Evolutionary conservation across 2,329 filamentous ascomycete genomes (phyloP).

Genomic region (Neofusicoccum parvum): DNA sequence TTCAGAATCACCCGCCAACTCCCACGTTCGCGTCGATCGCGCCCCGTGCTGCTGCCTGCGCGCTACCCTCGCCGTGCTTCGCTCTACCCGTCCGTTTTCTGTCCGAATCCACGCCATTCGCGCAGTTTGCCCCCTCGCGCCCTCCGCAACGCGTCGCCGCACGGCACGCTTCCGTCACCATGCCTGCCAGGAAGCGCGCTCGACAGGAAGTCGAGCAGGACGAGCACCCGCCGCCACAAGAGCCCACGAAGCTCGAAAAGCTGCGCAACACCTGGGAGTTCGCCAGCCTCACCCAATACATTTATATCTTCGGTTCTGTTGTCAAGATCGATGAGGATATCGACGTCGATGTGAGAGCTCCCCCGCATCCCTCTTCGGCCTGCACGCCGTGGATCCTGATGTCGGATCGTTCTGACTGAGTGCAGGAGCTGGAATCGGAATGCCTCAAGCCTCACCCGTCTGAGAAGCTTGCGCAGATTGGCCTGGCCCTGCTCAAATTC

Average conservation of each 20-base stretch:
- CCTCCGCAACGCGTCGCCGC: conserved; percentile 36
- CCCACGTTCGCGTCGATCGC: background rate
- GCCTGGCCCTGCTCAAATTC: conserved; percentile 84
- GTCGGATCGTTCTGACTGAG: conserved; percentile 31
- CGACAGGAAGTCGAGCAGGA: conserved; percentile 58
- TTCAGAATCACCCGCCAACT: conserved; percentile 3
- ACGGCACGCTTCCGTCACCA: conserved; percentile 32
- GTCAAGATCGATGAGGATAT: conserved; percentile 89
- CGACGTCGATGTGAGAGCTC: conserved; percentile 75
- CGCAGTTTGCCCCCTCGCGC: conserved; percentile 11
- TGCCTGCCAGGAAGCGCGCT: conserved; percentile 42
- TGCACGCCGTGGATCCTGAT: conserved; percentile 26
- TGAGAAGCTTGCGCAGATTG: conserved; percentile 75
- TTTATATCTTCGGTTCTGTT: conserved; percentile 83
- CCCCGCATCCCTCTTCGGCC: too few species aligned
- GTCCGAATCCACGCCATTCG: background rate
- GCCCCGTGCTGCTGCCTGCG: background rate
- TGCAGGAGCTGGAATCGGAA: conserved; percentile 83
- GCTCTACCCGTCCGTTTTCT: background rate
- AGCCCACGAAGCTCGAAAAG: conserved; percentile 56
- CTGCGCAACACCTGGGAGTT: conserved; percentile 96
- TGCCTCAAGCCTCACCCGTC: conserved; percentile 78
- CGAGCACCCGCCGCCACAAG: conserved; percentile 27
- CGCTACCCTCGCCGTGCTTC: background rate
- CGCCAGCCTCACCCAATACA: conserved; percentile 90